Evolutionary conservation across 495 filamentous ascomycete genomes (phyloP).

Genomic region (Amniculicola lignicola): DNA sequence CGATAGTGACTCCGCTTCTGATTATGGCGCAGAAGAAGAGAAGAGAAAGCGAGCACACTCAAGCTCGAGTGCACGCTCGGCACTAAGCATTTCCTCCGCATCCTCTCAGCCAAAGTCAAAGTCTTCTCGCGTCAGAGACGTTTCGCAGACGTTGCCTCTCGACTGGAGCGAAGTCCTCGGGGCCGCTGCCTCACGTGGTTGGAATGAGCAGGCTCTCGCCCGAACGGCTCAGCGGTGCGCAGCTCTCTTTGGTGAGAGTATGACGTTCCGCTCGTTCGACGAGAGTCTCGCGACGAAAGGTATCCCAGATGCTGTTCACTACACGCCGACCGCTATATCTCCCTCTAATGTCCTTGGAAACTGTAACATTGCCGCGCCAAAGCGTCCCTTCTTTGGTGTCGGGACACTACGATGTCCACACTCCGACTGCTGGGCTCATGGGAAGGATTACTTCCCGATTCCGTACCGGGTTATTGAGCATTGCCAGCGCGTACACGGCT

Average conservation of each 20-base stretch:
- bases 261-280: conserved; percentile 53
- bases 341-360: not conserved
- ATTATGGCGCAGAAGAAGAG: conserved; percentile 5
- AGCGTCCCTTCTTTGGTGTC: conserved; percentile 17
- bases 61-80: not conserved
- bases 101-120: too few species aligned
- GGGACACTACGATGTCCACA: conserved; percentile 27
- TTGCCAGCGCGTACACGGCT: conserved; percentile 22
- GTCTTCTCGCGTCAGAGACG: too few species aligned
- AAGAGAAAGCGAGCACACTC: not conserved
- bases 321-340: conserved; percentile 15
- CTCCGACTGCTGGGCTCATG: conserved; percentile 18
- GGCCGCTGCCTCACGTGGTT: conserved; percentile 66
- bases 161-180: conserved; percentile 83
- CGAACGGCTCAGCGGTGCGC: conserved; percentile 67
- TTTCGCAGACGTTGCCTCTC: conserved; percentile 44
- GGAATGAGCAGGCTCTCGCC: conserved; percentile 57
- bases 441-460: conserved; percentile 23
- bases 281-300: conserved; percentile 15
- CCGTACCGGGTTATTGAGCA: conserved; percentile 25
- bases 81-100: too few species aligned
- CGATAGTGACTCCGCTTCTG: conserved; percentile 14
- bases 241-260: conserved; percentile 63
- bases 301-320: conserved; percentile 10
- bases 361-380: not conserved